Percentiles rank a stretch among this genome's conserved stretches.
Evolutionary conservation across 805 yeast genomes (phyloP).

Genomic region (Tetrapisispora fleetii): DNA sequence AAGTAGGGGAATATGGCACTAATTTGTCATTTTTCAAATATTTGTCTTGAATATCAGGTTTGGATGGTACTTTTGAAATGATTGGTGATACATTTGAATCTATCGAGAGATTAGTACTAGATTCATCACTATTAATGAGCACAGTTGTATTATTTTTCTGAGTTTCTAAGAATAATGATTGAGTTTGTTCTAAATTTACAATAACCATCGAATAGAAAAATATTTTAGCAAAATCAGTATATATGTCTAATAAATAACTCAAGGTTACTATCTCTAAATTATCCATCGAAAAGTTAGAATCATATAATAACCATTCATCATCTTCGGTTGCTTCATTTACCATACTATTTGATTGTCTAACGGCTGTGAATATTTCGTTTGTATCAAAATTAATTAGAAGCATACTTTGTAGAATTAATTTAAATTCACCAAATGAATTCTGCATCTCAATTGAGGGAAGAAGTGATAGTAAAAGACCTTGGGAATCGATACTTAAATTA

Average conservation of each 20-base stretch:
- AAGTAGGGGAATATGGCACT: constrained; percentile 8
- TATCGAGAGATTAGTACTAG: constrained; percentile 1
- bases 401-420: constrained; percentile 27
- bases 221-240: constrained; percentile 9
- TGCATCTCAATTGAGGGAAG: constrained; percentile 26
- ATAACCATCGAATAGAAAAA: constrained; percentile 17
- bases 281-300: constrained; percentile 29
- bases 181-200: constrained; percentile 2
- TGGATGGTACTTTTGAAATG: not conserved
- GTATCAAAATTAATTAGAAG: constrained; percentile 20
- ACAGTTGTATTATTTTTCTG: not conserved
- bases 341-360: constrained; percentile 23
- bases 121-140: not conserved
- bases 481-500: constrained; percentile 5
- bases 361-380: constrained; percentile 24
- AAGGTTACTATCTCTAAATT: constrained; percentile 22
- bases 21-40: constrained; percentile 8
- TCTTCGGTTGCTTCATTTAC: constrained; percentile 24
- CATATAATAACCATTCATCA: constrained; percentile 36
- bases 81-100: not conserved
- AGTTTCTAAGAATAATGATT: not conserved
- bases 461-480: constrained; percentile 17
- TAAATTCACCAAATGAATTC: constrained; percentile 24
- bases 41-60: not conserved
- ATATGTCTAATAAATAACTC: constrained; percentile 10